Evolutionary conservation across 768 basidiomycete genomes (phyloP).

Genomic region (Epithele typhae): DNA sequence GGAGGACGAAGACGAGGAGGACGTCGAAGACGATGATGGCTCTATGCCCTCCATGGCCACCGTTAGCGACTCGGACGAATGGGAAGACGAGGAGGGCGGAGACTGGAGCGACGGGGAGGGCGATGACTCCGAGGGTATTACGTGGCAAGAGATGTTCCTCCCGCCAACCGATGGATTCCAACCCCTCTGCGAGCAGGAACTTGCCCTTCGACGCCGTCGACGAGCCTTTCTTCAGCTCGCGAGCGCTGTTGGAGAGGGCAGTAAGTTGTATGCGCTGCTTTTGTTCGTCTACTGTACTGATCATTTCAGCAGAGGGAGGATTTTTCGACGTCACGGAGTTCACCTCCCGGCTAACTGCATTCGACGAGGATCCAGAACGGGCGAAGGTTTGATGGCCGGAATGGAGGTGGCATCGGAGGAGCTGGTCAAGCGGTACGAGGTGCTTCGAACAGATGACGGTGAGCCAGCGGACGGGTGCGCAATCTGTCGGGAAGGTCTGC

Average conservation of each 20-base stretch:
- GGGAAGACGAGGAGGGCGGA: constrained; percentile 6
- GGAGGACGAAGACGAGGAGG: constrained; percentile 75
- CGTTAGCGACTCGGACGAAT: constrained; percentile 8
- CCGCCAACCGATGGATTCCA: too few relatives aligned
- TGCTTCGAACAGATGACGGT: constrained; percentile 17
- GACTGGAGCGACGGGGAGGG: too few relatives aligned
- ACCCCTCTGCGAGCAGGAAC: too few relatives aligned
- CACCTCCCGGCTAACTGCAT: background rate
- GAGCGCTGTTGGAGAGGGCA: constrained; percentile 1
- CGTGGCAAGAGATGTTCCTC: too few relatives aligned
- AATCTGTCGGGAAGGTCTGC: constrained; percentile 70
- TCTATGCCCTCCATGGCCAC: too few relatives aligned
- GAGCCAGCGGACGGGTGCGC: constrained; percentile 54
- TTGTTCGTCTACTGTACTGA: background rate
- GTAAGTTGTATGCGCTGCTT: too few relatives aligned
- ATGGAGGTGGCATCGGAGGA: constrained; percentile 64
- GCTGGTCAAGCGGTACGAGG: constrained; percentile 38
- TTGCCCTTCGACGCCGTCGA: too few relatives aligned
- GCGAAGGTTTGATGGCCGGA: constrained; percentile 59
- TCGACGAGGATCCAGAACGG: constrained; percentile 52
- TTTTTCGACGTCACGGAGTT: too few relatives aligned
- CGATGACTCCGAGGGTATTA: too few relatives aligned
- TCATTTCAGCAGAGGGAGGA: background rate
- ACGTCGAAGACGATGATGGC: background rate
- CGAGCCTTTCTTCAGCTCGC: too few relatives aligned